These are phyloP conservation scores for Poronia punctata DNA, from an alignment of 495 filamentous ascomycete species.

Conservation along the genomic window DNA sequence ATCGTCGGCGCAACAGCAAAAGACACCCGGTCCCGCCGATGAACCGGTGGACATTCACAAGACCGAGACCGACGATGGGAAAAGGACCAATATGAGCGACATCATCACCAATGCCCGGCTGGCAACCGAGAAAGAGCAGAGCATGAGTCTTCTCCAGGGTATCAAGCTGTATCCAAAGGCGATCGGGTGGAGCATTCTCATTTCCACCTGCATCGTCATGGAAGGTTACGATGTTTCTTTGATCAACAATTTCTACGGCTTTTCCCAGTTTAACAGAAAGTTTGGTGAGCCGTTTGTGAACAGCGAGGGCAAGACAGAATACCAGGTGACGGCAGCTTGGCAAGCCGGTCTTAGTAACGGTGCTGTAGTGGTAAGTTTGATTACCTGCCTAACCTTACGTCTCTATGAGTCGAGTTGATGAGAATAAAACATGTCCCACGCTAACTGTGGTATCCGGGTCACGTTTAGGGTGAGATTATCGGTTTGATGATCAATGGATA, in stretches of 20 bases:
- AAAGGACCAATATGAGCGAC: constrained; percentile 27
- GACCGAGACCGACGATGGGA: constrained; percentile 1
- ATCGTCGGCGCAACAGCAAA: constrained; percentile 7
- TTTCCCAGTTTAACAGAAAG: constrained; percentile 58
- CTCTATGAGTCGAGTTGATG: neutral
- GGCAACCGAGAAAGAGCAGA: constrained; percentile 48
- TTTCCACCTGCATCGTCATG: constrained; percentile 58
- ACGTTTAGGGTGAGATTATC: constrained; percentile 59
- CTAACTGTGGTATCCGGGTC: constrained; percentile 28
- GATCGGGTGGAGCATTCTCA: constrained; percentile 52
- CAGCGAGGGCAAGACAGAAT: constrained; percentile 43
- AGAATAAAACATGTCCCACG: constrained; percentile 10
- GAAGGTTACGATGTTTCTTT: constrained; percentile 57
- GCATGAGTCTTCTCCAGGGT: constrained; percentile 47
- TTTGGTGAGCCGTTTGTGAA: constrained; percentile 50
- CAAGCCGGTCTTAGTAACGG: constrained; percentile 67
- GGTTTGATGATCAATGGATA: constrained; percentile 71
- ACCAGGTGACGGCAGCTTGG: constrained; percentile 67
- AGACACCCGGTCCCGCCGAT: constrained; percentile 9
- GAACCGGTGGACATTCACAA: constrained; percentile 13
- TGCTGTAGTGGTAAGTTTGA: constrained; percentile 35
- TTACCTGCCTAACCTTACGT: no score
- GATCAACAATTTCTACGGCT: constrained; percentile 53
- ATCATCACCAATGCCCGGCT: constrained; percentile 39
- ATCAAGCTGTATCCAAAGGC: constrained; percentile 50